Conservation (phyloP, 768 basidiomycete genomes). For the Lentinus tigrinus region DNA sequence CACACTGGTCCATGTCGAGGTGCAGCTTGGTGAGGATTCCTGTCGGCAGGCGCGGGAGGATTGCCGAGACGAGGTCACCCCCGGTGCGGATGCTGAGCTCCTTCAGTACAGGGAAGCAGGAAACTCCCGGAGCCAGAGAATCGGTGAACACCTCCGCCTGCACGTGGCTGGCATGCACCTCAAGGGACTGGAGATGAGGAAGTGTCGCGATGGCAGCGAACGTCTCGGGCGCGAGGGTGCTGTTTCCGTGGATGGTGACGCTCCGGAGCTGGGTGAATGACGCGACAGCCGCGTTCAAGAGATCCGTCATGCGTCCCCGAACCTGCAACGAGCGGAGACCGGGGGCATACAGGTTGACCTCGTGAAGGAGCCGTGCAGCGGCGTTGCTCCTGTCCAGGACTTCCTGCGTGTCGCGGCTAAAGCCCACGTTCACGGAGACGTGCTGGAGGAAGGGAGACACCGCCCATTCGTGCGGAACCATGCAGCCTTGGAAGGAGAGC, state of each 20-base stretch:
- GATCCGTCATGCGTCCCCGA: neutral
- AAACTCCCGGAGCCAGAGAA: neutral
- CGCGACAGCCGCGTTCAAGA: neutral
- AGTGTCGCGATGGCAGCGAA: slow-evolving; percentile 21
- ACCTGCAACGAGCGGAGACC: neutral
- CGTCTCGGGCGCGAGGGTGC: slow-evolving; percentile 9
- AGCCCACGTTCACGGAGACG: neutral
- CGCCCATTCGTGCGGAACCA: slow-evolving; percentile 2
- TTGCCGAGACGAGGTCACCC: slow-evolving; percentile 10
- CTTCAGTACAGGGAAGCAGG: neutral
- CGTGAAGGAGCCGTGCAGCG: slow-evolving; percentile 9
- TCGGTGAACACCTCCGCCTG: neutral
- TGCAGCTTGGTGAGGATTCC: slow-evolving; percentile 17
- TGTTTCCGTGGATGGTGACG: slow-evolving; percentile 16
- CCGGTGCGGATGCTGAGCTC: slow-evolving; percentile 2
- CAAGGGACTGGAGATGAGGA: slow-evolving; percentile 17
- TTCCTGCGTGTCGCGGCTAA: neutral
- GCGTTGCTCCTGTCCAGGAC: slow-evolving; percentile 1
- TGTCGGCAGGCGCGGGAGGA: slow-evolving; percentile 16
- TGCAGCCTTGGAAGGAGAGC: slow-evolving; percentile 9
- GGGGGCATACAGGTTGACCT: neutral
- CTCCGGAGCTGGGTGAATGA: neutral
- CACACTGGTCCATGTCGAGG: slow-evolving; percentile 16
- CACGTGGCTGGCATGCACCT: slow-evolving; percentile 13
- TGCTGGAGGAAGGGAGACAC: slow-evolving; percentile 4